Evolutionary conservation across 2,329 filamentous ascomycete species (phyloP), one percentile per base, ranked within the genome.

Genomic region (Metarhizium sp.): DNA sequence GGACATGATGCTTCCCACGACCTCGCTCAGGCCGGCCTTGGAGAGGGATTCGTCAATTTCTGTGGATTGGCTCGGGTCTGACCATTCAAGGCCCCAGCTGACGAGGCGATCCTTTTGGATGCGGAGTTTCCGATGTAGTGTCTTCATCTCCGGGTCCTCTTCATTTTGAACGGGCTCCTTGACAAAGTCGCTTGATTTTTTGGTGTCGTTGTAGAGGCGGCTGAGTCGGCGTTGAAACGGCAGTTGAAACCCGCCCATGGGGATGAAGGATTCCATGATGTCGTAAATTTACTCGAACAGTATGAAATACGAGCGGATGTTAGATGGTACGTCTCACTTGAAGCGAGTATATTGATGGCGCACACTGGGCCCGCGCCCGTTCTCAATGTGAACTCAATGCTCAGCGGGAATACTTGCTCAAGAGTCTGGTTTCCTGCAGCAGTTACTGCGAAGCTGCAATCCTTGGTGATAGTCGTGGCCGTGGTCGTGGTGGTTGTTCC

Each of bases 81-180:
- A 88, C 88, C 88, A 92, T 68, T 90, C 86, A 53, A 90, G 74
- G 0, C 88, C 88, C 88, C 88, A 92, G 58, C 84, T 86, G 57
- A 89, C 84, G 50, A 92, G 75, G 16, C 88, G 79, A 71, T 91
- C 87, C 67, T 89, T 90, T 64, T 92, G 88, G 61, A 91, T 90
- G 59, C 86, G 81, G 60, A 90, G 80, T 67, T 89, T 90, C 59
- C 87, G 84, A 67, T 91, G 86, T 36, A 92, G 74, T 16, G 80
- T 78, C 64, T 85, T 83, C 66, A 88, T 81, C 60, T 90, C 86
- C 29, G 87, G 86, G 66, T 85, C 78, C 65, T 86, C 75, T 63
- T 80, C 73, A 66, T 82, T 82, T 69, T 78, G 84, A 60, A 78
- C 78, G 53, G 81, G 79, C 66, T 81, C 80, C 67, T 81, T 85